These are phyloP conservation scores for Imleria badia DNA, from an alignment of 768 basidiomycete genomes.

Conservation along the genomic window DNA sequence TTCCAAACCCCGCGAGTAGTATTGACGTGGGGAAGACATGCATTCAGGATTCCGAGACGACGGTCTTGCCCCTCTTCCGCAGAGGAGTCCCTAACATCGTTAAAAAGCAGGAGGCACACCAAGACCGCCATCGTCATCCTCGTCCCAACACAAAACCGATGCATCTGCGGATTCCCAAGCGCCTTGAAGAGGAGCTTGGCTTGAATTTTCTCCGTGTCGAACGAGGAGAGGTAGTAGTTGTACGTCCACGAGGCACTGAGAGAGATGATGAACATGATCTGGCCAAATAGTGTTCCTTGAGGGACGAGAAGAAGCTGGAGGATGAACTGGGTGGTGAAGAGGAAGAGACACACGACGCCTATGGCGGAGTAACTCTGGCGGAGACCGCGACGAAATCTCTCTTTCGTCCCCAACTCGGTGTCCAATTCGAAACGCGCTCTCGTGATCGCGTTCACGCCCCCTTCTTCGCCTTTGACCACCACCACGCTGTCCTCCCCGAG, in stretches of 20 bases:
- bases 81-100: slow-evolving; percentile 7
- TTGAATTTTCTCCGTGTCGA: slow-evolving; percentile 33
- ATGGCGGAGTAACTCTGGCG: slow-evolving; percentile 4
- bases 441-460: slow-evolving; percentile 26
- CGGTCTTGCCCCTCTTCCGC: slow-evolving; percentile 16
- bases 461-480: slow-evolving; percentile 27
- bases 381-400: not conserved
- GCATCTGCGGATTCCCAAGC: slow-evolving; percentile 13
- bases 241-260: slow-evolving; percentile 32
- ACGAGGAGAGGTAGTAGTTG: slow-evolving; percentile 28
- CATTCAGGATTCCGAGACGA: slow-evolving; percentile 13
- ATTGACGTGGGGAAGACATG: slow-evolving; percentile 16
- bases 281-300: slow-evolving; percentile 32
- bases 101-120: slow-evolving; percentile 18
- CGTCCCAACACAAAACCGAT: slow-evolving; percentile 16
- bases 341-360: slow-evolving; percentile 21
- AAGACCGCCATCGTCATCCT: slow-evolving; percentile 21
- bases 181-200: slow-evolving; percentile 16
- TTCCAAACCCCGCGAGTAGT: slow-evolving; percentile 20
- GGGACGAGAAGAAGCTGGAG: slow-evolving; percentile 34
- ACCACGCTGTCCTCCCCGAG: slow-evolving; percentile 17
- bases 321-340: slow-evolving; percentile 31
- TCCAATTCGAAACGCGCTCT: slow-evolving; percentile 26
- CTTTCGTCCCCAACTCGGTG: not conserved
- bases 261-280: slow-evolving; percentile 32